Evolutionary conservation across 768 basidiomycete genomes (phyloP), one percentile per base, ranked within the genome.

Genomic region (Dioszegia aurantiaca): DNA sequence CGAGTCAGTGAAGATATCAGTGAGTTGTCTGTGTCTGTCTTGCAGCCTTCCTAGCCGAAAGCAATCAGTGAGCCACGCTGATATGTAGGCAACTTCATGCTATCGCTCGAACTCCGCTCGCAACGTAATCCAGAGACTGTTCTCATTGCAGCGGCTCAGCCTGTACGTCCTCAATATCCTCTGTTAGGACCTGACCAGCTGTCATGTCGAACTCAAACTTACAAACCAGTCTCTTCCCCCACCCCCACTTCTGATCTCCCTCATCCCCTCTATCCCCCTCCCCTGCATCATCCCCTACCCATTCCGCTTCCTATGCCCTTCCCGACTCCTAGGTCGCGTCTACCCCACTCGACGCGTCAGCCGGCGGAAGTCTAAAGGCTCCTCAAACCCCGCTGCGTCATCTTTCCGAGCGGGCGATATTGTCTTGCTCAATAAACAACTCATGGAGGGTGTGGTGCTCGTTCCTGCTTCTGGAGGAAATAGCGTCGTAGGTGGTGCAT

Each of bases 31-130:
- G n/a, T n/a, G 40, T 8, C 27, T n/a, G 23, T 21, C 26, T 41
- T 33, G 8, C 33, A n/a, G n/a, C n/a, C n/a, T n/a, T n/a, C n/a
- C n/a, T n/a, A n/a, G n/a, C n/a, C 39, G 40, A 54, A 16, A 39
- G 36, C 21, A 19, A 1, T 9, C 12, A 23, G 10, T 10, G 12
- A 27, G 43, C 41, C 8, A n/a, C 10, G 46, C 53, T 60, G 55
- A 60, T 37, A 31, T 37, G 21, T 26, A 74, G 75, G 70, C 26
- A 76, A 74, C 49, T 76, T 76, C 51, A 76, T 76, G 75, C 56
- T 76, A 10, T 58, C 65, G 14, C 43, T 76, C 2, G 71, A 76
- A 21, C 55, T 76, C 30, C 58, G 64, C 36, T 64, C 68, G 3
- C 40, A 54, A 11, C 41, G 52, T 2, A 55, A 61, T 39, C 61